These are phyloP conservation scores for Hypomyces perniciosus DNA, from an alignment of 2,329 filamentous ascomycete species.

Conservation along the genomic window DNA sequence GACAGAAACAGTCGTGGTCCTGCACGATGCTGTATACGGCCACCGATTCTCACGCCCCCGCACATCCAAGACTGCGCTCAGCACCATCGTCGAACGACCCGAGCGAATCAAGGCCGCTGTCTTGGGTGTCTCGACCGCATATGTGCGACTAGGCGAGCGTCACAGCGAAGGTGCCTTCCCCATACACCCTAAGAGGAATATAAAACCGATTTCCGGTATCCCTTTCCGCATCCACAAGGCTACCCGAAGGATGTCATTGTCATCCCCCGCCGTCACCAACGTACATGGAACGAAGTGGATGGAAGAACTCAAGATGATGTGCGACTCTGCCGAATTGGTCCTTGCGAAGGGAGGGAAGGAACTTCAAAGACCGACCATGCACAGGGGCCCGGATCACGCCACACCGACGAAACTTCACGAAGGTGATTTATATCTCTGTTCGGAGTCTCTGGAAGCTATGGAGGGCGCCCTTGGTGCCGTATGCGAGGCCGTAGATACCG, in stretches of 20 bases:
- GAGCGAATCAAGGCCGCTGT: slow-evolving; percentile 83
- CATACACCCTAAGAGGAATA: slow-evolving; percentile 56
- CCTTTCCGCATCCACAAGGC: slow-evolving; percentile 87
- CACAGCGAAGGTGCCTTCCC: slow-evolving; percentile 66
- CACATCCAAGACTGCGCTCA: slow-evolving; percentile 63
- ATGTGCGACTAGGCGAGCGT: slow-evolving; percentile 80
- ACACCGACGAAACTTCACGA: slow-evolving; percentile 63
- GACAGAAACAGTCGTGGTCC: slow-evolving; percentile 68
- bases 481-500: slow-evolving; percentile 82
- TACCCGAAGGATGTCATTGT: slow-evolving; percentile 61
- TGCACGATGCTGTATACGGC: slow-evolving; percentile 93
- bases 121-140: slow-evolving; percentile 77
- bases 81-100: slow-evolving; percentile 84
- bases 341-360: slow-evolving; percentile 74
- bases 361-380: slow-evolving; percentile 61
- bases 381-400: slow-evolving; percentile 40
- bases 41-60: slow-evolving; percentile 84
- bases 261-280: slow-evolving; percentile 73
- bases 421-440: slow-evolving; percentile 85
- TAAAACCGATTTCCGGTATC: slow-evolving; percentile 48
- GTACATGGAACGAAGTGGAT: slow-evolving; percentile 93
- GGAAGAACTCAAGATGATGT: slow-evolving; percentile 83
- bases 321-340: slow-evolving; percentile 70
- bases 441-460: slow-evolving; percentile 79
- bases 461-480: slow-evolving; percentile 90